phyloP scores from a whole-genome alignment of 2,329 filamentous ascomycete genomes.

The Alternaria longipes region DNA sequence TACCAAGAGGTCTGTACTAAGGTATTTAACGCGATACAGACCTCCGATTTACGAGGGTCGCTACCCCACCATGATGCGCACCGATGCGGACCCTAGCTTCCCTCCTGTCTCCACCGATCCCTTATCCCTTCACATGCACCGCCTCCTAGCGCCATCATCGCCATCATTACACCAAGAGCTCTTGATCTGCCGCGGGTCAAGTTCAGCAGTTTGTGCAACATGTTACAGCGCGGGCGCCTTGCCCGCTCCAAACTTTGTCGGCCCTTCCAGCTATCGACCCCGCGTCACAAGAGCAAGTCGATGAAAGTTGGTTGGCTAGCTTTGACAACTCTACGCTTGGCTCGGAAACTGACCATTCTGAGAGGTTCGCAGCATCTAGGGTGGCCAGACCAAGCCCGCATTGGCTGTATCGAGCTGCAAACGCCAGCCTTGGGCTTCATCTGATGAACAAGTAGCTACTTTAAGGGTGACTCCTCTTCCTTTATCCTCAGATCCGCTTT shows the following conservation, averaged over 20 bases:
- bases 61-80: background rate
- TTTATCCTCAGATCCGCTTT: slow-evolving; percentile 10
- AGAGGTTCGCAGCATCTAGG: slow-evolving; percentile 16
- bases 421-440: slow-evolving; percentile 24
- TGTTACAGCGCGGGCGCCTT: slow-evolving; percentile 3
- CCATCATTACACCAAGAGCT: background rate
- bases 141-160: background rate
- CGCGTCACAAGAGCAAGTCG: slow-evolving; percentile 32
- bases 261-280: slow-evolving; percentile 20
- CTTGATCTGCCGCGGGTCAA: background rate
- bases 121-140: background rate
- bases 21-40: background rate
- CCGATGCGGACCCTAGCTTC: background rate
- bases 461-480: slow-evolving; percentile 3
- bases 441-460: slow-evolving; percentile 25
- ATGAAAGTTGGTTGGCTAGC: slow-evolving; percentile 24
- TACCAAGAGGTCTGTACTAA: background rate
- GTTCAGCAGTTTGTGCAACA: slow-evolving; percentile 8
- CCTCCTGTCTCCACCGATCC: background rate
- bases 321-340: slow-evolving; percentile 21
- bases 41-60: background rate
- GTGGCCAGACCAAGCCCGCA: slow-evolving; percentile 19
- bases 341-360: slow-evolving; percentile 19
- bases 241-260: slow-evolving; percentile 8
- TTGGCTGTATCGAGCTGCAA: slow-evolving; percentile 26